Base-by-base conservation (phyloP, 1,139 yeast genomes). In the Taphrina wiesneri region DNA sequence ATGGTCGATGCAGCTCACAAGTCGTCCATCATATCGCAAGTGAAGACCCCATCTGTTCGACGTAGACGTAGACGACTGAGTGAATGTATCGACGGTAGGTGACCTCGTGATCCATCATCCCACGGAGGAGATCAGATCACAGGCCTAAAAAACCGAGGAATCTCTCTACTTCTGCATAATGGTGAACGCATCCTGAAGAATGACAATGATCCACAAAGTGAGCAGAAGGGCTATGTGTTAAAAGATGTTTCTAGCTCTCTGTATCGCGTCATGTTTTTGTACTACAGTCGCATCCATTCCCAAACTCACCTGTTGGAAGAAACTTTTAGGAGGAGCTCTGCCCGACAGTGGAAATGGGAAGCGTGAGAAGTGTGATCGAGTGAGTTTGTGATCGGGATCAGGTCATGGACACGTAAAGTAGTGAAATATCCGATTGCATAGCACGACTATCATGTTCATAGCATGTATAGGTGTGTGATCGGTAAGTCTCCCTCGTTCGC, bases 81-180 rank as follows among this genome's bases (percentile, higher is more conserved):
- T 6, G 28, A 21, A 39, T 54, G 59, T 54, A 36, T 54, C 59
- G 47, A 54, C 46, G 41, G 59, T 54, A 54, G 59, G 59, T 54
- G 59, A 54, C 59, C 59, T 36, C 34, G 23, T 39, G 59, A 39
- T 23, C 41, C 49, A 25, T 23, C 41, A 32, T 9, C 26, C 19
- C 41, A 13, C 59, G 28, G 25, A 26, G 4, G 36, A 36, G 54
- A 49, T 17, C 36, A 17, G 54, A 15, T 36, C 34, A 23, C 34
- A 54, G 59, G 59, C 59, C 59, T 54, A 54, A 54, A 28, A 52
- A 54, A 54, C 59, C 59, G 39, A 11, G 23, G 39, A 54, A 15
- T 54, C 26, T 19, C 32, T 54, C 59, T 54, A 28, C 59, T 54
- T 54, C 34, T 28, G 59, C 59, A 25, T 23, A 54, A 54, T 54